Evolutionary conservation across 441 rosid genomes (phyloP), one percentile per base, ranked within the genome.

Genomic region (Gossypium schwendimanii): DNA sequence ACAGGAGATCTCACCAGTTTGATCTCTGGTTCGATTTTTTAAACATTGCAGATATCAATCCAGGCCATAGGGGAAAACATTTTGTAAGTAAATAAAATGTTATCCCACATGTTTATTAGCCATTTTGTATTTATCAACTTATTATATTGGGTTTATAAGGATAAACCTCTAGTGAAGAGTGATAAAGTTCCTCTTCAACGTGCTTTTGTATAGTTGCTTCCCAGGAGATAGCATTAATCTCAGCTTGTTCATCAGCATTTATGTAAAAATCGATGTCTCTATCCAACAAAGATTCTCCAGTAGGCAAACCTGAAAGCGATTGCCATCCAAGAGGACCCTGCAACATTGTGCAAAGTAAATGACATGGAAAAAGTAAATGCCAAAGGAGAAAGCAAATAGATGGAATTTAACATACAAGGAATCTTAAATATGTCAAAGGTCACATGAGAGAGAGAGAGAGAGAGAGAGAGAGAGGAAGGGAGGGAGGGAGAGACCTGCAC

Each of bases 281-380:
- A 74, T 86, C 86, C 57, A 85, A 76, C 74, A 87, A 78, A 78
- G 89, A 82, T 76, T 89, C 99, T 55, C 91, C 90, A 12, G 89
- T 73, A 71, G 96, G 93, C 77, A 87, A 84, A 77, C 89, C 94
- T 77, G 96, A 85, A 75, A 89, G 72, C 58, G 99, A 87, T 67
- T 92, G 91, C 97, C 96, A 96, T 76, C 92, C 97, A 77, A 92
- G 90, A 79, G 99, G 98, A 79, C 98, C 98, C 99, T 96, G 82
- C 82, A 75, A 85, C 55, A 70, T 73, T 58, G 71, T 23, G 60
- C 31, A 77, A 79, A 79, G 47, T 63, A 75, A 54, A 73, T 44
- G 14, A 39, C 18, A 15, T 5, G 39, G 41, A 55, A 33, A 24
- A 71, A 28, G 58, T 15, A 52, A 63, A 63, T 36, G 20, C 31